A percentile compares a stretch with the other conserved stretches of the same genome.
Conservation (phyloP, 1,284 basidiomycete species). For the Papiliotrema fonsecae region DNA sequence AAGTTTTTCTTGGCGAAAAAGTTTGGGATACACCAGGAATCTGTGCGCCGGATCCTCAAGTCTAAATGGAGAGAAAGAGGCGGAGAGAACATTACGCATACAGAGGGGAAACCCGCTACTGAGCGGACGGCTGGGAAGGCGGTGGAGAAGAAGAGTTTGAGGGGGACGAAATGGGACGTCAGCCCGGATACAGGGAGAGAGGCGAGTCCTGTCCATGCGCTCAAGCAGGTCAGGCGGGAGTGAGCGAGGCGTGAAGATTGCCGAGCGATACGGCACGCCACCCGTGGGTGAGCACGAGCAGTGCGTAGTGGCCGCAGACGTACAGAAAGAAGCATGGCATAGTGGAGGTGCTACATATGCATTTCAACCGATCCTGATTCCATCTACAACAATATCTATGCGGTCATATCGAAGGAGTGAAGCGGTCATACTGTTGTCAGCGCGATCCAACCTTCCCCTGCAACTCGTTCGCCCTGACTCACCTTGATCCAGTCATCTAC, state of each 20-base stretch:
- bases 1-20: conserved; percentile 67
- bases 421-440: conserved; percentile 27
- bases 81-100: not conserved
- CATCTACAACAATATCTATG: conserved; percentile 11
- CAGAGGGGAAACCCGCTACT: not conserved
- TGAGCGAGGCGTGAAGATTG: conserved; percentile 7
- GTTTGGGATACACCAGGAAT: conserved; percentile 81
- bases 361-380: too few relatives aligned
- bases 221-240: conserved; percentile 24
- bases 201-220: conserved; percentile 30
- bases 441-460: not conserved
- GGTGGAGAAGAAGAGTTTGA: conserved; percentile 56
- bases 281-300: too few relatives aligned
- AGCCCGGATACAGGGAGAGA: conserved; percentile 36
- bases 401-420: conserved; percentile 27
- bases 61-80: conserved; percentile 55
- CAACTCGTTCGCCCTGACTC: conserved; percentile 8
- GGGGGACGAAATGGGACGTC: conserved; percentile 57
- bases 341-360: not conserved
- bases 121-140: conserved; percentile 17
- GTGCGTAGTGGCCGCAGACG: too few relatives aligned
- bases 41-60: conserved; percentile 74
- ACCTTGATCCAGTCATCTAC: conserved; percentile 57
- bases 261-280: too few relatives aligned
- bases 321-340: not conserved